Percentiles rank a stretch among this genome's conserved stretches.
phyloP scores from a whole-genome alignment of 257 asterid genomes.

The Nicotiana obtusifolia region DNA sequence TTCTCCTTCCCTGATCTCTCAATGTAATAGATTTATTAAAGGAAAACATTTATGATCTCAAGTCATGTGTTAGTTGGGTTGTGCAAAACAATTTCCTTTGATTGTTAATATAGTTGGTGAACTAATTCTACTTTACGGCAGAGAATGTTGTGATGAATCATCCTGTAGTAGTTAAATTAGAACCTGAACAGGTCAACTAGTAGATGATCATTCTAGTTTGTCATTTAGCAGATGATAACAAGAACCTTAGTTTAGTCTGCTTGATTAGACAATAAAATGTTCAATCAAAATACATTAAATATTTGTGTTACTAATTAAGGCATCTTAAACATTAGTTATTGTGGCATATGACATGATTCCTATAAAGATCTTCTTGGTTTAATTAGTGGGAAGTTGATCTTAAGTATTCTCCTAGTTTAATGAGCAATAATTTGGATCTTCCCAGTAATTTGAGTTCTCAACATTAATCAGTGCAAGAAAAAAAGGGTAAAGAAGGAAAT shows the following conservation, averaged over 20 bases:
- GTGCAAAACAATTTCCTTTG: slow-evolving; percentile 8
- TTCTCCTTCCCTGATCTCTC: too few species aligned
- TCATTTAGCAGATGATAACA: neutral
- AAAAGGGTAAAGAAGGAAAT: neutral
- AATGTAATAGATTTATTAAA: too few species aligned
- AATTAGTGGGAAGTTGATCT: slow-evolving; percentile 38
- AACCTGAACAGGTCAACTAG: slow-evolving; percentile 8
- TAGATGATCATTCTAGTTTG: neutral
- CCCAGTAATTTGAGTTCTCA: neutral
- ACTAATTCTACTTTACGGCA: slow-evolving; percentile 20
- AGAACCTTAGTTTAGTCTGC: neutral
- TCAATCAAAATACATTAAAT: neutral
- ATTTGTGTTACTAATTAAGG: neutral
- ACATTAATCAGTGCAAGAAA: neutral
- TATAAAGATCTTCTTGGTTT: slow-evolving; percentile 14
- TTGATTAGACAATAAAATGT: neutral
- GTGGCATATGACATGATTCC: slow-evolving; percentile 22
- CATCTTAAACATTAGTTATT: neutral
- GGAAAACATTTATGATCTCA: neutral
- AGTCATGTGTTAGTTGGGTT: slow-evolving; percentile 32
- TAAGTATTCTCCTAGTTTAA: slow-evolving; percentile 1
- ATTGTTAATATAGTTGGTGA: slow-evolving; percentile 30
- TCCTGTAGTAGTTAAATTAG: slow-evolving; percentile 11
- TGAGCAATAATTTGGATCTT: slow-evolving; percentile 11
- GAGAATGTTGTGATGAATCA: slow-evolving; percentile 7